A percentile compares a stretch with the other conserved stretches of the same genome.
These are phyloP conservation scores for Tetracladium setigerum DNA, from an alignment of 495 filamentous ascomycete species.

Conservation along the genomic window DNA sequence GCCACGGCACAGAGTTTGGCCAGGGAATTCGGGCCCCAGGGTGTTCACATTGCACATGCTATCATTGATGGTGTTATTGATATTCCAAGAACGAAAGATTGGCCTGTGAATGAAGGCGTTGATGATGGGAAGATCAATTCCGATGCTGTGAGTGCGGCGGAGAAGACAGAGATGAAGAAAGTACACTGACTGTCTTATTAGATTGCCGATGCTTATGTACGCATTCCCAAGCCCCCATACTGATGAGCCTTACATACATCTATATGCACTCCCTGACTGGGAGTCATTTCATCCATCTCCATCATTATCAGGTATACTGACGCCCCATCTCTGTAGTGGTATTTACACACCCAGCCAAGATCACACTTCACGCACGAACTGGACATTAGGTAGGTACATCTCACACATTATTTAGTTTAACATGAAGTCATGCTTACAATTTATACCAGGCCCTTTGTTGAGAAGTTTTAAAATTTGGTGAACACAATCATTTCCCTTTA, in stretches of 20 bases:
- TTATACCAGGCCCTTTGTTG: slow-evolving; percentile 18
- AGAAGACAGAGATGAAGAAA: not conserved
- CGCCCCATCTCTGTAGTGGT: slow-evolving; percentile 52
- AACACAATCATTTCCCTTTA: too few species aligned
- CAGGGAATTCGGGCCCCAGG: slow-evolving; percentile 81
- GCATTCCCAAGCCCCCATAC: too few species aligned
- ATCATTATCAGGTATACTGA: slow-evolving; percentile 4
- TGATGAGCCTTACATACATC: too few species aligned
- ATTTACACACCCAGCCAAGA: slow-evolving; percentile 76
- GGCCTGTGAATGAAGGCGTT: slow-evolving; percentile 43
- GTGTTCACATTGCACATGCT: slow-evolving; percentile 80
- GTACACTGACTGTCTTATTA: slow-evolving; percentile 27
- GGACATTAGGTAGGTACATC: slow-evolving; percentile 50
- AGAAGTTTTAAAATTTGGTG: slow-evolving; percentile 23
- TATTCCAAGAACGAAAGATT: slow-evolving; percentile 62
- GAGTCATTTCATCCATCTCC: too few species aligned
- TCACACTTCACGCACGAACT: slow-evolving; percentile 79
- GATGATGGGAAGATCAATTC: slow-evolving; percentile 69
- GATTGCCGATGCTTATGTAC: slow-evolving; percentile 63
- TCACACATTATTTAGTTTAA: slow-evolving; percentile 63
- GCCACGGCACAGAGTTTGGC: slow-evolving; percentile 74
- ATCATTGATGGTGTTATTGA: slow-evolving; percentile 89
- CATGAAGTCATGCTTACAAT: slow-evolving; percentile 9
- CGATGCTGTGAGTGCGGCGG: slow-evolving; percentile 60
- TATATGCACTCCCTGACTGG: too few species aligned